Evolutionary conservation across 371 early-diverging fungal genomes (phyloP), one percentile per base, ranked within the genome.

Genomic region (Apophysomyces trapeziformis): DNA sequence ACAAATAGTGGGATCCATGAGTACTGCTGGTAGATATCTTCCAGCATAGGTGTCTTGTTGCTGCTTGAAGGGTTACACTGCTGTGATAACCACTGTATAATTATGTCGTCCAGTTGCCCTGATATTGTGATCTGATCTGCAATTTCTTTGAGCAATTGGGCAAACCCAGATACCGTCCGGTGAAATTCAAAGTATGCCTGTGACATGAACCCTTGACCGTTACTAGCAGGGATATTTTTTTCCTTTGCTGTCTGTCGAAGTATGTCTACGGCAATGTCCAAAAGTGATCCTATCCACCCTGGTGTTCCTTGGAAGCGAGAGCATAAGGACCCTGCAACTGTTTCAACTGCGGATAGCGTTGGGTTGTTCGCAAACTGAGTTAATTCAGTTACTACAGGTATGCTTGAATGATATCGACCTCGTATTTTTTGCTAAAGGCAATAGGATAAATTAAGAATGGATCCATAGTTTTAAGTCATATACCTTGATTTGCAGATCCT

Each of bases 1-100:
- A 87, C 71, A 61, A 87, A 85, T 11, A 79, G 66, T 8, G 83
- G 74, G 2, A 84, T 67, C 87, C 87, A 87, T 4, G 80, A 72
- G 9, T 76, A 61, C 2, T 68, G 61, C 38, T 76, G 67, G 35
- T 73, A 60, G 72, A 80, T 72, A 16, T 78, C 76, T 21, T 73
- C 68, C 1, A 71, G 37, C 1, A 69, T 56, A 13, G 70, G 60
- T 18, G 68, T 62, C 36, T 64, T 67, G 21, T 61, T 57, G 44
- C n/a, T 61, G 16, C 36, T 36, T 2, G 32, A n/a, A 26, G 71
- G 60, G 47, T 54, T 67, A 57, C 66, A 67, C 11, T 69, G 58
- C 18, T 59, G 44, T 5, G 64, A 65, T 13, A 80, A 69, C 81
- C 81, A 80, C 32, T 71, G 61, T 8, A 70, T 66, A 14, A 82